Base-by-base conservation (phyloP, 1,284 basidiomycete species). In the Leccinum cinnamomeum region DNA sequence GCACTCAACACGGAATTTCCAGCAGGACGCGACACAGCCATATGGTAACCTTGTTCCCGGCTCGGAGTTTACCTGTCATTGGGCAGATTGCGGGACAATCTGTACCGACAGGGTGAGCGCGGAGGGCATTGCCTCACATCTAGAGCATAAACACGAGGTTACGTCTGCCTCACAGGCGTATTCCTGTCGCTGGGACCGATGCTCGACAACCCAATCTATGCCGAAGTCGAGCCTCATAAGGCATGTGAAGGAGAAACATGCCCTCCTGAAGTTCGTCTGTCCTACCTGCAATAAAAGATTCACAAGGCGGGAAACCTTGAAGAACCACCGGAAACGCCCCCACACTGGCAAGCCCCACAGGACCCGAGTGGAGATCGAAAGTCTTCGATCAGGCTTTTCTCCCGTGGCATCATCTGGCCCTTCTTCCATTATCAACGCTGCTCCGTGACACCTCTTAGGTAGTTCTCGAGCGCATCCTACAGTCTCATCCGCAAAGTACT, bases 11-110 rank as follows among this genome's bases (percentile, higher is more conserved):
- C 3, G 11, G 6, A 1, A 2, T 5, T 33, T 11, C n/a, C 5
- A 30, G 2, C 57, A 68, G 68, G 65, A 68, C 16, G 58, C 41
- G 35, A 56, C 58, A 14, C 2, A 14, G 3, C 65, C 65, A 4
- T 54, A 39, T 6, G 2, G 53, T 1, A 3, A 33, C 28, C 10
- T 50, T 6, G 46, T 59, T 3, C 39, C 44, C 5, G 12, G 54
- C 12, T 20, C 12, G 1, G 58, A 30, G 33, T 25, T 18, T 7
- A 11, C n/a, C 7, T 65, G 64, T 48, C 35, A 23, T 3, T 65
- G 63, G 64, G 20, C 11, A 7, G 55, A 37, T 2, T 7, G 3
- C 2, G 46, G 14, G 28, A 23, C 4, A 18, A n/a, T 7, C 28
- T 67, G 65, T 23, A 50, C 48, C 2, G 35, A 62, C 7, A 16